Percentiles rank a stretch among this genome's conserved stretches.
These are phyloP conservation scores for Flaveria ramosissima DNA, from an alignment of 129 eudicot species.

Conservation along the genomic window DNA sequence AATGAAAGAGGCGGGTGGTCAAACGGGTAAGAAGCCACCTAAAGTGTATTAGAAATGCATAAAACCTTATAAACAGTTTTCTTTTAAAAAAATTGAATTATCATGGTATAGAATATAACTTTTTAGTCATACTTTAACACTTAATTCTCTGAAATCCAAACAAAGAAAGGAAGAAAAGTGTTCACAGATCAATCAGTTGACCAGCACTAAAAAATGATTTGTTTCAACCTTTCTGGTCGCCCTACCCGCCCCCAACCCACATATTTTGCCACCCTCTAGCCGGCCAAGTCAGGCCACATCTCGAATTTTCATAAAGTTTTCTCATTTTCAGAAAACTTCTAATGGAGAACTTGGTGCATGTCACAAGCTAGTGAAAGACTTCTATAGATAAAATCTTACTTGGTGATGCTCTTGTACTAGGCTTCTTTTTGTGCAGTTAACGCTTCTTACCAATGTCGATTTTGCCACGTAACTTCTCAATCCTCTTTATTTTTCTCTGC, in stretches of 20 bases:
- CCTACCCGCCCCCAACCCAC: neutral
- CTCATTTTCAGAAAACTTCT: neutral
- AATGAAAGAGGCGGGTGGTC: no score
- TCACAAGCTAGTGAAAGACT: neutral
- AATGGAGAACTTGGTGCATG: neutral
- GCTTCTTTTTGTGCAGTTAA: neutral
- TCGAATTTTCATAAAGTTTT: neutral
- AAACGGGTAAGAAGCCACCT: no score
- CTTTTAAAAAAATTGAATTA: no score
- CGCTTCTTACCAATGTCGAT: slow-evolving; percentile 31
- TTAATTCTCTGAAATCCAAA: neutral
- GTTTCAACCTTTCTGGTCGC: neutral
- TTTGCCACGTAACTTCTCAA: slow-evolving; percentile 47
- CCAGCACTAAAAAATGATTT: neutral
- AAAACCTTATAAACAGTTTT: no score
- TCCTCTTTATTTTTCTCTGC: slow-evolving; percentile 45
- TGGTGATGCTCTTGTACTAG: neutral
- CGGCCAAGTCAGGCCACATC: neutral
- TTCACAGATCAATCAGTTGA: neutral
- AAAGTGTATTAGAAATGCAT: no score
- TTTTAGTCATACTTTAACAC: neutral
- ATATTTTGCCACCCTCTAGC: neutral
- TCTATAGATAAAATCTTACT: neutral
- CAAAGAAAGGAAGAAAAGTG: neutral
- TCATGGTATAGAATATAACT: no score